Conservation (phyloP, 441 rosid species). For the Iberis amara region DNA sequence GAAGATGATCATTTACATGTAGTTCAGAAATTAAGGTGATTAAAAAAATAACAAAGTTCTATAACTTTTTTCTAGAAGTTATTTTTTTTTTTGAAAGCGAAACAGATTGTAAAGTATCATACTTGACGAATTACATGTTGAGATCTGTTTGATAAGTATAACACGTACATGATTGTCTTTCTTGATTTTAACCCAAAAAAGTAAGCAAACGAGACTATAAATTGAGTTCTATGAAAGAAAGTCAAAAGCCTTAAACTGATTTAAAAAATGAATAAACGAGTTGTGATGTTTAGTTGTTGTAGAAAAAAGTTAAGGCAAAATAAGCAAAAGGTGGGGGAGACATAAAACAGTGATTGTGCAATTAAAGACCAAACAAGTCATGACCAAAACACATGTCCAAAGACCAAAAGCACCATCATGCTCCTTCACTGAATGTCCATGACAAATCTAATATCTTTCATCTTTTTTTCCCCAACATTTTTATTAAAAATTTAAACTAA, state of each 20-base stretch:
- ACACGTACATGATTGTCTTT: slow-evolving; percentile 14
- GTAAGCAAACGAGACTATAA: too few relatives aligned
- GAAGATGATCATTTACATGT: too few relatives aligned
- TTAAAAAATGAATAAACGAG: slow-evolving; percentile 15
- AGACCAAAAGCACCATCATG: slow-evolving; percentile 32
- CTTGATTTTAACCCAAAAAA: neutral
- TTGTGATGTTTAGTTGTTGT: slow-evolving; percentile 30
- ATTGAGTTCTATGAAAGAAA: slow-evolving; percentile 21
- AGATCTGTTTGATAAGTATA: slow-evolving; percentile 17
- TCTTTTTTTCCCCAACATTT: too few relatives aligned
- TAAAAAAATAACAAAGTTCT: too few relatives aligned
- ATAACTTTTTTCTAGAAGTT: neutral
- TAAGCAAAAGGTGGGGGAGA: slow-evolving; percentile 18
- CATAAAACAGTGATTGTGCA: slow-evolving; percentile 33
- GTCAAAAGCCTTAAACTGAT: slow-evolving; percentile 23
- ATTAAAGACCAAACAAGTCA: slow-evolving; percentile 31
- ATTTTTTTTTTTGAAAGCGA: slow-evolving; percentile 4
- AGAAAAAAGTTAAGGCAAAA: slow-evolving; percentile 29
- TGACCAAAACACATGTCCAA: slow-evolving; percentile 33
- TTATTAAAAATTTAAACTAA: neutral
- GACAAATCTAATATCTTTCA: neutral
- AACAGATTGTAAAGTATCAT: neutral
- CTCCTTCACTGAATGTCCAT: slow-evolving; percentile 16
- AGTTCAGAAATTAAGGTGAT: too few relatives aligned
- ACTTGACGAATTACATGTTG: neutral